phyloP scores from a whole-genome alignment of 192 early-diverging fungal genomes.

The Glomus cerebriforme region DNA sequence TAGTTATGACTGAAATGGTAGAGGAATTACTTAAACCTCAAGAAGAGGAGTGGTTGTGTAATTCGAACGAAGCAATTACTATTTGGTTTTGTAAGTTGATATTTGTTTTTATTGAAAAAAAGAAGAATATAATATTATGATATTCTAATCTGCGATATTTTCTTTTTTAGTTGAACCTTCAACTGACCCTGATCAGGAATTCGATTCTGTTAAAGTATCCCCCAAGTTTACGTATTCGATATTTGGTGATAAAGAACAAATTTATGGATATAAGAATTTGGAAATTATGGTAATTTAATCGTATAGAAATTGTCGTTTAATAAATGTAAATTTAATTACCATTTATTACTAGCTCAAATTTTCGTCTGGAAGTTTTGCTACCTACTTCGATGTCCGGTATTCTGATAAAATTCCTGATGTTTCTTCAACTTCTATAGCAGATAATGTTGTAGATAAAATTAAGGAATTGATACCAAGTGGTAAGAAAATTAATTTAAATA shows the following conservation, averaged over 20 bases:
- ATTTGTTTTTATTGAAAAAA: background rate
- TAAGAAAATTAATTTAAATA: slow-evolving; percentile 28
- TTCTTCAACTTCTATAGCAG: slow-evolving; percentile 49
- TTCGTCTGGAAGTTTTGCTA: slow-evolving; percentile 74
- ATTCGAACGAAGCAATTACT: background rate
- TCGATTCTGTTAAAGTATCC: background rate
- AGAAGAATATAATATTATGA: background rate
- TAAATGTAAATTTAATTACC: background rate
- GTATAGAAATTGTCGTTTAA: background rate
- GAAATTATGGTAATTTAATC: slow-evolving; percentile 51
- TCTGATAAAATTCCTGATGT: slow-evolving; percentile 61
- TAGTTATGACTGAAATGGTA: background rate
- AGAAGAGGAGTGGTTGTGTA: background rate
- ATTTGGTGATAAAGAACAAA: slow-evolving; percentile 84
- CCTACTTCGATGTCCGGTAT: slow-evolving; percentile 69
- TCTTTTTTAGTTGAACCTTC: background rate
- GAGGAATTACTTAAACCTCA: background rate
- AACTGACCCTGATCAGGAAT: background rate
- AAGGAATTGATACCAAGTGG: slow-evolving; percentile 60
- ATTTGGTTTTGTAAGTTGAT: slow-evolving; percentile 6
- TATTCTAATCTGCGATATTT: background rate
- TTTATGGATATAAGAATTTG: slow-evolving; percentile 90
- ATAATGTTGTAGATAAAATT: slow-evolving; percentile 65
- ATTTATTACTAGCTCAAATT: slow-evolving; percentile 63
- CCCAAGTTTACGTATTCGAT: slow-evolving; percentile 88